Conservation (phyloP, 225 moss, liverwort and hornwort species). For the Marchantia paleacea region DNA sequence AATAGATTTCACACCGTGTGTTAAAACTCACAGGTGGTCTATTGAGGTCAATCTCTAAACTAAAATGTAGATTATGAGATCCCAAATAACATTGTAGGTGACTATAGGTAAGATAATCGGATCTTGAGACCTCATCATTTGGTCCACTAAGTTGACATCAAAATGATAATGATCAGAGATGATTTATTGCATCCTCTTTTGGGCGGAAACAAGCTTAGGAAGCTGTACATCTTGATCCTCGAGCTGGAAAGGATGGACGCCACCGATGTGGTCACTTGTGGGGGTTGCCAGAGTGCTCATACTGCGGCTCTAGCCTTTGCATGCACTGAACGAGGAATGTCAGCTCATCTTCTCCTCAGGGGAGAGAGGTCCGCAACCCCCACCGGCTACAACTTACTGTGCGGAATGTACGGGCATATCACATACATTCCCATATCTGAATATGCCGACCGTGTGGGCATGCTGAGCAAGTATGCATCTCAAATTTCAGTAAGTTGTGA, state of each 20-base stretch:
- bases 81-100: too few species aligned
- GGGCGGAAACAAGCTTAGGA: constrained; percentile 91
- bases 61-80: too few species aligned
- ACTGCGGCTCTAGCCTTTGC: constrained; percentile 93
- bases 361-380: constrained; percentile 76
- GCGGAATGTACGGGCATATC: constrained; percentile 78
- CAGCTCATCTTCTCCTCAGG: constrained; percentile 77
- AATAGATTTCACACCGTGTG: too few species aligned
- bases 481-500: constrained; percentile 51
- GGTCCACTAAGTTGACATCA: too few species aligned
- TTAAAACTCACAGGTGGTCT: too few species aligned
- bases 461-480: constrained; percentile 63
- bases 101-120: too few species aligned
- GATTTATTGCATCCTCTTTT: constrained; percentile 78
- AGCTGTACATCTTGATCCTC: constrained; percentile 73
- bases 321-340: constrained; percentile 74
- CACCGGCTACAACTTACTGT: constrained; percentile 79
- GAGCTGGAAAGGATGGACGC: constrained; percentile 46
- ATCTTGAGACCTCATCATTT: too few species aligned
- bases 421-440: constrained; percentile 67
- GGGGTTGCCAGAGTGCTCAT: constrained; percentile 97
- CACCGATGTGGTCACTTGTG: constrained; percentile 91
- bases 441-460: constrained; percentile 60
- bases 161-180: too few species aligned
- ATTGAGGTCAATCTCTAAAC: too few species aligned